A percentile compares a stretch with the other conserved stretches of the same genome.
phyloP scores from a whole-genome alignment of 1,284 basidiomycete species.

The Pseudozyma tsukubaensis region DNA sequence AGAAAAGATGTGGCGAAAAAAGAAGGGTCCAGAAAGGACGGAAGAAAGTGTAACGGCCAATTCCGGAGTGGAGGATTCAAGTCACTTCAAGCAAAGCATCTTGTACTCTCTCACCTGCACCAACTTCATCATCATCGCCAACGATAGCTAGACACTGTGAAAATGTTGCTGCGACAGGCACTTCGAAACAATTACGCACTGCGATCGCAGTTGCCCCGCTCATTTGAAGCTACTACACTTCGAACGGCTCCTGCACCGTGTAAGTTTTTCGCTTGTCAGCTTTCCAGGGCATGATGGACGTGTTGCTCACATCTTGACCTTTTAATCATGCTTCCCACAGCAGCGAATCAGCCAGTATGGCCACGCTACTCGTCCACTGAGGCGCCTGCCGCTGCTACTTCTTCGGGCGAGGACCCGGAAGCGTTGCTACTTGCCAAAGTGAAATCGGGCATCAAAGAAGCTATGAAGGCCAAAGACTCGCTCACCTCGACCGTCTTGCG shows the following conservation, averaged over 20 bases:
- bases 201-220: conserved; percentile 34
- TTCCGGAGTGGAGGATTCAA: conserved; percentile 32
- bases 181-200: conserved; percentile 35
- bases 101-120: neutral
- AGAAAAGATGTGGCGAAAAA: neutral
- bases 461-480: conserved; percentile 58
- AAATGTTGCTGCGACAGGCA: conserved; percentile 39
- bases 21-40: conserved; percentile 3
- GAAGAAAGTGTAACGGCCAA: conserved; percentile 19
- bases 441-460: conserved; percentile 56
- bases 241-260: conserved; percentile 13
- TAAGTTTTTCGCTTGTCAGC: conserved; percentile 13
- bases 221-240: conserved; percentile 20
- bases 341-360: conserved; percentile 21
- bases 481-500: conserved; percentile 53
- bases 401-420: conserved; percentile 35
- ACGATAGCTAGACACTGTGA: neutral
- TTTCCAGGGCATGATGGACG: neutral
- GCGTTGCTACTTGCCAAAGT: conserved; percentile 41
- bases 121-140: neutral
- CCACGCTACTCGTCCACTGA: conserved; percentile 31
- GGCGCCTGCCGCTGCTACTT: neutral
- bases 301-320: neutral
- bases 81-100: too few relatives aligned
- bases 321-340: neutral